These are phyloP conservation scores for Aspergillus conjunctus DNA, from an alignment of 495 filamentous ascomycete species.

Conservation along the genomic window DNA sequence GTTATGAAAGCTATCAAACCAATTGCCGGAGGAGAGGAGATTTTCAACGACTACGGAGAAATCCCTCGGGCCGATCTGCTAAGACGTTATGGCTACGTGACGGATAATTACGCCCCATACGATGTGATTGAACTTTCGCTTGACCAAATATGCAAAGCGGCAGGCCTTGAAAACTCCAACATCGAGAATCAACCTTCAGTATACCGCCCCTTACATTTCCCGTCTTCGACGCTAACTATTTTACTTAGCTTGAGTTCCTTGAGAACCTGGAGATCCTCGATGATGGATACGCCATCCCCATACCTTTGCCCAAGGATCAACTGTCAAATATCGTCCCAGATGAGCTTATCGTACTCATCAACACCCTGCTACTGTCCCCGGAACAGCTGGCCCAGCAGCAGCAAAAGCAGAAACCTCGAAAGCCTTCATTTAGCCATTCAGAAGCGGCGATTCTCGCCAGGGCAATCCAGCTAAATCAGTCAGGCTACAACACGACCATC, in stretches of 20 bases:
- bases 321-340: conserved; percentile 43
- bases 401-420: conserved; percentile 51
- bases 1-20: conserved; percentile 67
- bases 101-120: conserved; percentile 68
- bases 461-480: conserved; percentile 32
- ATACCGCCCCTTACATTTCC: conserved; percentile 26
- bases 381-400: conserved; percentile 40
- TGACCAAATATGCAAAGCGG: conserved; percentile 53
- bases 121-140: conserved; percentile 82
- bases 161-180: conserved; percentile 43
- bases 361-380: conserved; percentile 45
- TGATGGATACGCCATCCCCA: conserved; percentile 56
- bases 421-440: conserved; percentile 32
- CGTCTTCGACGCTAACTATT: background rate
- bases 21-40: conserved; percentile 72
- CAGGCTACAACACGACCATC: conserved; percentile 63
- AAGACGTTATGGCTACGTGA: conserved; percentile 87
- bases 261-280: conserved; percentile 54
- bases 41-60: conserved; percentile 90
- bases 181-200: conserved; percentile 48
- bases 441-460: conserved; percentile 38
- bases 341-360: conserved; percentile 54
- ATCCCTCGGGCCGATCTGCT: conserved; percentile 81
- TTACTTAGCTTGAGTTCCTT: conserved; percentile 46
- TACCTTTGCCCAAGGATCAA: conserved; percentile 36